phyloP scores from a whole-genome alignment of 345 rosid species.

The Turritis glabra region DNA sequence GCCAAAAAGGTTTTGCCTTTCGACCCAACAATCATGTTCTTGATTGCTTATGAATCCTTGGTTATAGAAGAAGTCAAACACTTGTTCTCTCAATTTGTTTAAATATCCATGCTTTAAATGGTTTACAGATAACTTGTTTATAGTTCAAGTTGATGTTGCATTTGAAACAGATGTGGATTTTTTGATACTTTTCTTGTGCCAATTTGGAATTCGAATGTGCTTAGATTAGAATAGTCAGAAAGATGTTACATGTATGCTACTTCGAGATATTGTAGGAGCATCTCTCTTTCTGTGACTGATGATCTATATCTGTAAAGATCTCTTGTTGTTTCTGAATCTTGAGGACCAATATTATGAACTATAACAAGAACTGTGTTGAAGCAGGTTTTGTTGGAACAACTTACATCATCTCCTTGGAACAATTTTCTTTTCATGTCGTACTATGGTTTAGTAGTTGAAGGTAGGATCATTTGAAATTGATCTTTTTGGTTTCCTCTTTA shows the following conservation, averaged over 20 bases:
- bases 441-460: constrained; percentile 90
- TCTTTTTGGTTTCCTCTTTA: not conserved
- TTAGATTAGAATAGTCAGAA: not conserved
- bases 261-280: not conserved
- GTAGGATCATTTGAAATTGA: constrained; percentile 29
- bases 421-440: constrained; percentile 84
- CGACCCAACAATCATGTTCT: constrained; percentile 6
- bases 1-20: constrained; percentile 66
- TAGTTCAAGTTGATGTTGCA: not conserved
- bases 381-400: constrained; percentile 86
- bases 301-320: not conserved
- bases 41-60: not conserved
- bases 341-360: not conserved
- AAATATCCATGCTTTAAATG: not conserved
- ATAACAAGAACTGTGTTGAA: not conserved
- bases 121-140: not conserved
- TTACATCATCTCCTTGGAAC: constrained; percentile 86
- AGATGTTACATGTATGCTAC: not conserved
- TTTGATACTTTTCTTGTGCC: not conserved
- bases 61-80: not conserved
- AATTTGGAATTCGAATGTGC: not conserved
- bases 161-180: not conserved
- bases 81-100: not conserved
- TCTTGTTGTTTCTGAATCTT: not conserved
- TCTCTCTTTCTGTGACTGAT: not conserved